A percentile compares a stretch with the other conserved stretches of the same genome.
Conservation (phyloP, 345 rosid species). For the Anastatica hierochuntica region DNA sequence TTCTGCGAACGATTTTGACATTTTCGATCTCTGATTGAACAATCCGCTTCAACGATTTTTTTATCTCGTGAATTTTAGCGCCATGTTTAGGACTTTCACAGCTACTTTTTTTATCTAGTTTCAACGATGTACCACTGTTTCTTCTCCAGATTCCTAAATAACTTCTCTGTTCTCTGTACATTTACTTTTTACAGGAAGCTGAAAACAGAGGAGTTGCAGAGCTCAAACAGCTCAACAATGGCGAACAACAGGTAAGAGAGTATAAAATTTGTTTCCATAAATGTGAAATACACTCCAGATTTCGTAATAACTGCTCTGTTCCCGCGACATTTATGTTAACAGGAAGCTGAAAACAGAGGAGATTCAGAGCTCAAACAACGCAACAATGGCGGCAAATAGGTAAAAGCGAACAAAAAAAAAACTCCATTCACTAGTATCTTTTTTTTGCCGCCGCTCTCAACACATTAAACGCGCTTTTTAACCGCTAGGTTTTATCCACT, state of each 20-base stretch:
- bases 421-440: too few relatives aligned
- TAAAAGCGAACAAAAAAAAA: too few relatives aligned
- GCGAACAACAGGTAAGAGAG: slow-evolving; percentile 7
- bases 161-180: too few relatives aligned
- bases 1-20: not conserved
- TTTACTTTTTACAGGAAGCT: slow-evolving; percentile 9
- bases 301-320: not conserved
- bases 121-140: too few relatives aligned
- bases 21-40: not conserved
- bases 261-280: too few relatives aligned
- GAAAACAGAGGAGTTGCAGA: slow-evolving; percentile 15
- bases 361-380: not conserved
- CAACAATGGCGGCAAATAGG: slow-evolving; percentile 1
- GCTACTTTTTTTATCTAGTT: too few relatives aligned
- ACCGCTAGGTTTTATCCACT: slow-evolving; percentile 14
- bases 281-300: not conserved
- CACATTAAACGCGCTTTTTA: slow-evolving; percentile 16
- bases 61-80: not conserved
- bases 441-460: slow-evolving; percentile 14
- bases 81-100: too few relatives aligned
- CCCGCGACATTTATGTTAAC: too few relatives aligned
- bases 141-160: too few relatives aligned
- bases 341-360: slow-evolving; percentile 20
- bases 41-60: not conserved
- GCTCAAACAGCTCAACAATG: slow-evolving; percentile 1